These are phyloP conservation scores for Penicillium lagena DNA, from an alignment of 495 filamentous ascomycete species.

Conservation along the genomic window DNA sequence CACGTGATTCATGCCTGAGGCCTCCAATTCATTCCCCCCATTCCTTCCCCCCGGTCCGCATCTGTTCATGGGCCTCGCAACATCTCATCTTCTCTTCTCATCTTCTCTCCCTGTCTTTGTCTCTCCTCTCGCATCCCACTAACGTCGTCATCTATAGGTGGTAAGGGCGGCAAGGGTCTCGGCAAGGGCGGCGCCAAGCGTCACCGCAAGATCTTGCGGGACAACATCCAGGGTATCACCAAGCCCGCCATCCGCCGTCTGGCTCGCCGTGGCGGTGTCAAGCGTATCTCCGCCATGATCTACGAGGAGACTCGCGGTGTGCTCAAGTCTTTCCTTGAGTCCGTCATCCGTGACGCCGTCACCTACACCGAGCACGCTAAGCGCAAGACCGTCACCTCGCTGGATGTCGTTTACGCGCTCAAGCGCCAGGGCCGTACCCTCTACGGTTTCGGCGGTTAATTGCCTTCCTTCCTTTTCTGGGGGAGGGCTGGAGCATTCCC, in stretches of 20 bases:
- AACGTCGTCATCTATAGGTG: constrained; percentile 46
- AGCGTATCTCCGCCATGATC: constrained; percentile 66
- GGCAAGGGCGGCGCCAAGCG: constrained; percentile 97
- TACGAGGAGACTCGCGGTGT: constrained; percentile 66
- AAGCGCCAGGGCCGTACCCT: constrained; percentile 95
- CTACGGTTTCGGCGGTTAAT: constrained; percentile 97
- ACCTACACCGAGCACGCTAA: constrained; percentile 98
- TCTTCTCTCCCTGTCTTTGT: neutral
- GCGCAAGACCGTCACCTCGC: constrained; percentile 94
- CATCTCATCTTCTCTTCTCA: neutral
- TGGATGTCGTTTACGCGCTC: constrained; percentile 93
- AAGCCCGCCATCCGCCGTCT: constrained; percentile 67
- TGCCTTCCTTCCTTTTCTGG: constrained; percentile 6
- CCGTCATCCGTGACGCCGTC: constrained; percentile 83
- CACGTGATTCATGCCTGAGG: constrained; percentile 4
- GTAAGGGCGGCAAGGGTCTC: constrained; percentile 83
- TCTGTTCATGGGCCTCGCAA: too few relatives aligned
- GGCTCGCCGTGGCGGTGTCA: constrained; percentile 55
- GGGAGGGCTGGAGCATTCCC: neutral
- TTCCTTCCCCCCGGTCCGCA: too few relatives aligned
- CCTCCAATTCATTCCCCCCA: too few relatives aligned
- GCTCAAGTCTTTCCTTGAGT: constrained; percentile 60
- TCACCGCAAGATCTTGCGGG: constrained; percentile 97
- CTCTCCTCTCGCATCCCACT: constrained; percentile 12
- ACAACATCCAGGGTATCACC: constrained; percentile 93